Conservation (phyloP, 768 basidiomycete species). For the Hirschioporus abietinus region DNA sequence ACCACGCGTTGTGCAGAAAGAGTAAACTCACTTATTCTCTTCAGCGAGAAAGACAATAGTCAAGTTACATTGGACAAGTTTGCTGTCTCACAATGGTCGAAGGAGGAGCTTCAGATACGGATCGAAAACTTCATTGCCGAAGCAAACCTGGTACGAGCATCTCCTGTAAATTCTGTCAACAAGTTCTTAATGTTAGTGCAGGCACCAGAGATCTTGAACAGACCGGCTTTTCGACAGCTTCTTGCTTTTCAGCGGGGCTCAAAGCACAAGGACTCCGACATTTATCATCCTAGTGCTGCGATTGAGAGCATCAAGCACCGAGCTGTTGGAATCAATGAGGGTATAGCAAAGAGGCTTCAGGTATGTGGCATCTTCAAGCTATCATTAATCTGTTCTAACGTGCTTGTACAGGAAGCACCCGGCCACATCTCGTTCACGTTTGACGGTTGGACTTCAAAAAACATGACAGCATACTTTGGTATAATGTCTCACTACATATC, state of each 20-base stretch:
- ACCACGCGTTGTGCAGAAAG: no score
- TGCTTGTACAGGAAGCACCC: not conserved
- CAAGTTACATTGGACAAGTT: no score
- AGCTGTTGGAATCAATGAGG: not conserved
- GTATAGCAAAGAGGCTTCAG: not conserved
- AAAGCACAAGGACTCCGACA: not conserved
- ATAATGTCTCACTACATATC: not conserved
- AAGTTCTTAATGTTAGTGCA: no score
- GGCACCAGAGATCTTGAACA: not conserved
- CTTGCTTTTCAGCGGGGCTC: not conserved
- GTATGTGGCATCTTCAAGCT: no score
- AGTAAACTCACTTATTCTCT: no score
- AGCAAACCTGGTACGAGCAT: no score
- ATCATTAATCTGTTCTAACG: not conserved
- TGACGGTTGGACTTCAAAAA: conserved; percentile 1
- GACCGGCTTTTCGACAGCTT: not conserved
- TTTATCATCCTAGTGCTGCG: not conserved
- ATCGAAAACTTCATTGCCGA: no score
- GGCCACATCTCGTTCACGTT: not conserved
- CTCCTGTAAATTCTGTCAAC: no score
- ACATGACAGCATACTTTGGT: not conserved
- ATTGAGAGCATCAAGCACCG: not conserved
- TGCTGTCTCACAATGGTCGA: no score
- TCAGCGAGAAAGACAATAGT: no score
- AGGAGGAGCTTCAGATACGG: no score